phyloP scores from a whole-genome alignment of 2,329 filamentous ascomycete genomes.

The Fusarium succisae region DNA sequence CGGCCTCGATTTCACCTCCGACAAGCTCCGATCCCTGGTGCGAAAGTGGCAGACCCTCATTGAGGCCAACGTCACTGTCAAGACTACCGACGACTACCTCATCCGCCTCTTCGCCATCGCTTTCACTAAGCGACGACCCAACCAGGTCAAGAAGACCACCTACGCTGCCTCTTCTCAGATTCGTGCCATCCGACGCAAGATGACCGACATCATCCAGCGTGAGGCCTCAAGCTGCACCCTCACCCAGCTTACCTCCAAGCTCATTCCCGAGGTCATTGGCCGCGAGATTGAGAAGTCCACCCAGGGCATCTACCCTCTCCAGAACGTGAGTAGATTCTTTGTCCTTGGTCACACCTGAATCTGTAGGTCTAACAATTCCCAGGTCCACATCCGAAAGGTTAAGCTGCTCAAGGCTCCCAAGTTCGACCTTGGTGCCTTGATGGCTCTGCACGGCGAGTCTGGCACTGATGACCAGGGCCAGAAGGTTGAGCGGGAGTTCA shows the following conservation, averaged over 20 bases:
- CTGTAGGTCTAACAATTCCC: constrained; percentile 17
- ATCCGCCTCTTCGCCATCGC: constrained; percentile 98
- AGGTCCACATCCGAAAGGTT: constrained; percentile 99
- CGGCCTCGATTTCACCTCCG: constrained; percentile 99
- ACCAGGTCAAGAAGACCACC: constrained; percentile 99
- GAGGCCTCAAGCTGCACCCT: constrained; percentile 96
- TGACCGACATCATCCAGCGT: constrained; percentile 98
- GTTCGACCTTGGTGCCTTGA: constrained; percentile 96
- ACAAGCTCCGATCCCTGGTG: constrained; percentile 98
- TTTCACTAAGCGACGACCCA: constrained; percentile 98
- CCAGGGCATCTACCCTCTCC: constrained; percentile 99
- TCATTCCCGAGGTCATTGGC: constrained; percentile 99
- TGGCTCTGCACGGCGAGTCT: constrained; percentile 97
- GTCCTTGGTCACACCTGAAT: neutral
- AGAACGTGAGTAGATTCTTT: constrained; percentile 77
- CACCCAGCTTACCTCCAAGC: constrained; percentile 95
- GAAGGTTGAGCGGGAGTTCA: constrained; percentile 99
- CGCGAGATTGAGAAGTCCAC: constrained; percentile 99
- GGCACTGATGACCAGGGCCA: constrained; percentile 95
- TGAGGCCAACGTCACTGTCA: constrained; percentile 99
- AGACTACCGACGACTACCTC: constrained; percentile 99
- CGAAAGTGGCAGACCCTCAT: constrained; percentile 99
- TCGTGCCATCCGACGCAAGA: constrained; percentile 98
- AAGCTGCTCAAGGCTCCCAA: constrained; percentile 99
- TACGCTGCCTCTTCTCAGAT: constrained; percentile 98